phyloP scores from a whole-genome alignment of 805 yeast species.

The Saccharomycopsis javanensis region DNA sequence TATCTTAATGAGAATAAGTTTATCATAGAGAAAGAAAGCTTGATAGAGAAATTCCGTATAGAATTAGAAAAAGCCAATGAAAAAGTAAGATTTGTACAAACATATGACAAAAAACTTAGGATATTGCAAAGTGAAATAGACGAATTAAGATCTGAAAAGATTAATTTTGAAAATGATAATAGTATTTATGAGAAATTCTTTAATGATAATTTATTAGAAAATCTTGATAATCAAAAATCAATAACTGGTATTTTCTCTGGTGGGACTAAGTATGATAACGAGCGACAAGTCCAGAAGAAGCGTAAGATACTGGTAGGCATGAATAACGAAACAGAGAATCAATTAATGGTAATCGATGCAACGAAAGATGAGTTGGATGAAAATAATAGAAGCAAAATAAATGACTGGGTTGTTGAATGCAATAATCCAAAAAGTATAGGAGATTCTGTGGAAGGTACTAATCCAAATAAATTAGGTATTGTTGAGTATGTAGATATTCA shows the following conservation, averaged over 20 bases:
- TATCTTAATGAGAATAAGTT: constrained; percentile 3
- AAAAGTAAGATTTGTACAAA: constrained; percentile 16
- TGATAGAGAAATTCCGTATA: constrained; percentile 13
- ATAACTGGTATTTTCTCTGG: background rate
- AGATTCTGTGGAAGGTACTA: background rate
- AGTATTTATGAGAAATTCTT: constrained; percentile 13
- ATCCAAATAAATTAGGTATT: background rate
- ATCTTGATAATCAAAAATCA: background rate
- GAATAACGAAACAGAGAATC: background rate
- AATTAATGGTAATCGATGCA: background rate
- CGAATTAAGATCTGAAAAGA: constrained; percentile 11
- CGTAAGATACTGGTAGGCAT: background rate
- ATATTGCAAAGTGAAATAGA: constrained; percentile 9
- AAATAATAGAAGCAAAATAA: background rate
- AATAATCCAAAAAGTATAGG: background rate
- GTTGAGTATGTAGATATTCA: background rate
- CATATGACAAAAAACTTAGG: constrained; percentile 6
- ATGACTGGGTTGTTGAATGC: background rate
- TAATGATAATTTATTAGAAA: background rate
- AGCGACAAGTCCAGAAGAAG: background rate
- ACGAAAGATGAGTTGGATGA: background rate
- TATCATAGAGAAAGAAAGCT: constrained; percentile 7
- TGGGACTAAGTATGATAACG: background rate
- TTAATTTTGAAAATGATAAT: constrained; percentile 18
- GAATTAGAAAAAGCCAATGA: constrained; percentile 11